A percentile compares a stretch with the other conserved stretches of the same genome.
Conservation (phyloP, 208 protist species). For the Trypanosoma platydactyli region DNA sequence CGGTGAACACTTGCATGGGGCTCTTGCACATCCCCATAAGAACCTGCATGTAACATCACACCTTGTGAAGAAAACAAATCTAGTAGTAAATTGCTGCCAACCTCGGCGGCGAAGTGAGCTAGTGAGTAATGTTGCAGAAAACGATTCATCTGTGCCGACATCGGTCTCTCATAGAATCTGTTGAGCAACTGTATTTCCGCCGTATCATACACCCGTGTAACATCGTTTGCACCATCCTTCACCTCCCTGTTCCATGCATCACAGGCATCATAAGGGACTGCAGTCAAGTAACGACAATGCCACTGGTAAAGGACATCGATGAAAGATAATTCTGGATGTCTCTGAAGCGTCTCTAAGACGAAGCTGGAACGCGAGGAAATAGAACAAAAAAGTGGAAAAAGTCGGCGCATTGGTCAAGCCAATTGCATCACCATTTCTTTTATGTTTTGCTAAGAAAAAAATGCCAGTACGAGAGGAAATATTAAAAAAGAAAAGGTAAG, state of each 20-base stretch:
- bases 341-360: slow-evolving; percentile 17
- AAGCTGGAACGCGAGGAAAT: slow-evolving; percentile 3
- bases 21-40: background rate
- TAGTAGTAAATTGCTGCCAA: slow-evolving; percentile 33
- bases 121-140: slow-evolving; percentile 35
- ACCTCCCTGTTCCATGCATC: background rate
- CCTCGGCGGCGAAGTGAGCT: slow-evolving; percentile 55
- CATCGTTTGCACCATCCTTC: background rate
- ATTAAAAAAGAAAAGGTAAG: slow-evolving; percentile 13
- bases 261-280: background rate
- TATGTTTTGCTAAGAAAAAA: background rate
- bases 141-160: background rate
- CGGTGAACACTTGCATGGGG: background rate
- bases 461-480: slow-evolving; percentile 1
- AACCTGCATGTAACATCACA: slow-evolving; percentile 6
- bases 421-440: slow-evolving; percentile 5
- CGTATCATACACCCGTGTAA: slow-evolving; percentile 11
- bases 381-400: slow-evolving; percentile 4
- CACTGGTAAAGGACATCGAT: slow-evolving; percentile 32
- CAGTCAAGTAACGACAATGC: background rate
- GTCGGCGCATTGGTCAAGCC: slow-evolving; percentile 4
- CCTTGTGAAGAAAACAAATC: slow-evolving; percentile 28
- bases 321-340: slow-evolving; percentile 31
- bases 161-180: slow-evolving; percentile 32
- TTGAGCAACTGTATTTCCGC: slow-evolving; percentile 55